phyloP scores from a whole-genome alignment of 257 asterid genomes.

The Solanum gracilifrons region DNA sequence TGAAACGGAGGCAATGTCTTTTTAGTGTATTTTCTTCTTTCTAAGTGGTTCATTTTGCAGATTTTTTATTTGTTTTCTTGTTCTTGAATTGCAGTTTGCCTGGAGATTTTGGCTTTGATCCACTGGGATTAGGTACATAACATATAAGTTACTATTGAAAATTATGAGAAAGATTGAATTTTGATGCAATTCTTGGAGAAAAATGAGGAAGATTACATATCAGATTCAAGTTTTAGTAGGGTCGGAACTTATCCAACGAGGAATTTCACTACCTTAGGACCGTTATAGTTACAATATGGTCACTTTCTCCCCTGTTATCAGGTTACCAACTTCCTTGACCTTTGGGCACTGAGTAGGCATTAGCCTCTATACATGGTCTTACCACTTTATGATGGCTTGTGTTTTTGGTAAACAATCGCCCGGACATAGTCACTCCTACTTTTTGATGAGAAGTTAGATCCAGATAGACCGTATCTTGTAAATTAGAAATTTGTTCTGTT shows the following conservation, averaged over 20 bases:
- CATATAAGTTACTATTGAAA: background rate
- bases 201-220: background rate
- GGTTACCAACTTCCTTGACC: background rate
- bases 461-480: background rate
- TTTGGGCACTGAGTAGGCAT: background rate
- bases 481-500: background rate
- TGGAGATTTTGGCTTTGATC: slow-evolving; percentile 88
- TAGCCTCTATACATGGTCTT: background rate
- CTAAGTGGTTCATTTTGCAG: background rate
- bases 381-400: background rate
- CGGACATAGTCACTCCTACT: background rate
- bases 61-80: background rate
- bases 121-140: slow-evolving; percentile 63
- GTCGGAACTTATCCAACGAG: background rate
- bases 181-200: background rate
- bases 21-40: background rate
- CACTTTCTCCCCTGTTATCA: background rate
- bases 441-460: background rate
- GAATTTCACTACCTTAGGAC: background rate
- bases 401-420: background rate
- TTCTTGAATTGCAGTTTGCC: slow-evolving; percentile 46
- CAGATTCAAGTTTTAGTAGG: background rate
- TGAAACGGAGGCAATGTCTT: background rate
- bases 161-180: background rate
- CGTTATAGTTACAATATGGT: background rate